phyloP scores from a whole-genome alignment of 2,329 filamentous ascomycete genomes.

The Botrytis medusae region DNA sequence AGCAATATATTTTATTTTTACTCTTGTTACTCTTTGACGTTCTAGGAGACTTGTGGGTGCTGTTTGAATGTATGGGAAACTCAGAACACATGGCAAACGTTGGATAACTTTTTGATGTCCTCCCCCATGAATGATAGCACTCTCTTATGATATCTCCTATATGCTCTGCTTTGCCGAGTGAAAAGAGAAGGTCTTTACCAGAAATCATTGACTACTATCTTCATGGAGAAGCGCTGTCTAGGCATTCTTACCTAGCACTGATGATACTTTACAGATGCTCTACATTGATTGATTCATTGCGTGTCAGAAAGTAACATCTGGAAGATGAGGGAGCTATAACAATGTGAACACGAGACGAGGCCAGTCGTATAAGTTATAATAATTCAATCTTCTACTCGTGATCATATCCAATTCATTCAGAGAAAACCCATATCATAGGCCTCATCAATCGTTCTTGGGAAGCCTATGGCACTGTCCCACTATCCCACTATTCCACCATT shows the following conservation, averaged over 20 bases:
- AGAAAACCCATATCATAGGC: background rate
- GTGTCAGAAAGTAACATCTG: too few relatives aligned
- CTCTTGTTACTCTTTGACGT: background rate
- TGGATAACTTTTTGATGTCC: background rate
- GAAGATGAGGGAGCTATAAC: background rate
- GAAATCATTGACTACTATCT: background rate
- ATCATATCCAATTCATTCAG: too few relatives aligned
- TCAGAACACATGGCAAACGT: background rate
- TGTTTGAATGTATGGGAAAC: background rate
- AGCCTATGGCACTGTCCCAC: background rate
- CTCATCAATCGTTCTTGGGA: background rate
- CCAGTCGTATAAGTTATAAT: too few relatives aligned
- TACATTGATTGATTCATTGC: too few relatives aligned
- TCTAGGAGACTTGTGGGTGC: background rate
- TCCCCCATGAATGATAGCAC: background rate
- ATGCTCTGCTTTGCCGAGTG: background rate
- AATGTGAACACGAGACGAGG: too few relatives aligned
- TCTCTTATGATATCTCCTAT: background rate
- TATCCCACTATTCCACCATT: background rate
- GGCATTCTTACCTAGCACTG: too few relatives aligned
- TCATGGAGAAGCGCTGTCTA: background rate
- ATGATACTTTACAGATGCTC: background rate
- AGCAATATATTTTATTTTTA: constrained; percentile 4
- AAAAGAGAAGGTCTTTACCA: background rate
- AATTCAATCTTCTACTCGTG: too few relatives aligned